Conservation (phyloP, 257 asterid genomes). For the Craterostigma plantagineum region DNA sequence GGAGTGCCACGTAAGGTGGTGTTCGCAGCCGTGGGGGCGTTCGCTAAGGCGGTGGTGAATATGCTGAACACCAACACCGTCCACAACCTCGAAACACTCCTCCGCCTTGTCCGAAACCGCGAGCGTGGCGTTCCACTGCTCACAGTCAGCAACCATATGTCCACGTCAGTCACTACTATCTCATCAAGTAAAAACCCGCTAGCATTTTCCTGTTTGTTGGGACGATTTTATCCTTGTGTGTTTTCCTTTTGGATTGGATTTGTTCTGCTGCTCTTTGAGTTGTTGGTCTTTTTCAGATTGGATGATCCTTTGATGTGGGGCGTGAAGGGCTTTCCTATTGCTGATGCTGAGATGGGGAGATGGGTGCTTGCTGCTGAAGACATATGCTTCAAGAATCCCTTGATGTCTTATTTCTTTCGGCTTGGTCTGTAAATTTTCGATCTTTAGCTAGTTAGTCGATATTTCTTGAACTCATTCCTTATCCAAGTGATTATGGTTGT, state of each 20-base stretch:
- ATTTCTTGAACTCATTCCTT: too few species aligned
- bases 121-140: slow-evolving; percentile 77
- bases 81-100: slow-evolving; percentile 62
- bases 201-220: not conserved
- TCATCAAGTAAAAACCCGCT: slow-evolving; percentile 13
- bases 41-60: slow-evolving; percentile 72
- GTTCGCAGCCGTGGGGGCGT: slow-evolving; percentile 55
- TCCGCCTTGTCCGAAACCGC: slow-evolving; percentile 63
- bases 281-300: slow-evolving; percentile 49
- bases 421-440: slow-evolving; percentile 42
- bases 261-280: too few species aligned
- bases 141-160: slow-evolving; percentile 97
- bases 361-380: slow-evolving; percentile 98
- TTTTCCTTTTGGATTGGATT: too few species aligned
- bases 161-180: slow-evolving; percentile 89
- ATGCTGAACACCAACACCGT: slow-evolving; percentile 63
- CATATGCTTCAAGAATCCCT: slow-evolving; percentile 68
- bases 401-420: slow-evolving; percentile 67
- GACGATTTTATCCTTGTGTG: slow-evolving; percentile 2
- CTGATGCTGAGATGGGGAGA: slow-evolving; percentile 49
- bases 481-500: too few species aligned
- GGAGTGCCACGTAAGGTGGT: slow-evolving; percentile 74
- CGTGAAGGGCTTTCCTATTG: slow-evolving; percentile 51
- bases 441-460: too few species aligned
- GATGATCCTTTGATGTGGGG: slow-evolving; percentile 99